Evolutionary conservation across 1,139 yeast genomes (phyloP).

Genomic region (Candida neerlandica): DNA sequence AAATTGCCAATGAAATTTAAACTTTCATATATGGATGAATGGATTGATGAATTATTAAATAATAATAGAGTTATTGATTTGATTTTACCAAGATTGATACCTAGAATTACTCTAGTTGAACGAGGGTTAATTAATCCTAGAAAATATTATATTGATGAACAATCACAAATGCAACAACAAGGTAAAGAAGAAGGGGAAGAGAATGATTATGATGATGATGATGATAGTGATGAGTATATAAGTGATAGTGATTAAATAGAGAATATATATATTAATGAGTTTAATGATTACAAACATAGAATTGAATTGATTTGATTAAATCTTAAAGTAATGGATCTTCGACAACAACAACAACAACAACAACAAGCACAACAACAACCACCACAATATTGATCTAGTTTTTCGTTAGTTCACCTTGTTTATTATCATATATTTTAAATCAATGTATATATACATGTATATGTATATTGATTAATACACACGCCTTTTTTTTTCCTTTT

Average conservation of each 20-base stretch:
- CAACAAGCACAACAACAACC: too few relatives aligned
- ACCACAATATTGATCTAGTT: too few relatives aligned
- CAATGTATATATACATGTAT: too few relatives aligned
- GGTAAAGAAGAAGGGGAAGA: constrained; percentile 12
- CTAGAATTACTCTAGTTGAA: constrained; percentile 41
- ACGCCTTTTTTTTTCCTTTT: too few relatives aligned
- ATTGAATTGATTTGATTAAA: too few relatives aligned
- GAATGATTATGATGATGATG: constrained; percentile 14
- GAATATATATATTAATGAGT: background rate
- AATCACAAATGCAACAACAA: constrained; percentile 19
- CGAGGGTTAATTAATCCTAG: constrained; percentile 42
- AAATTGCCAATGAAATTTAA: too few relatives aligned
- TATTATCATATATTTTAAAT: too few relatives aligned
- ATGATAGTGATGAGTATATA: constrained; percentile 16
- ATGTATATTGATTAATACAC: too few relatives aligned
- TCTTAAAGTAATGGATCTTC: too few relatives aligned
- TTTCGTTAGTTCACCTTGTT: too few relatives aligned
- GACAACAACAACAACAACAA: too few relatives aligned
- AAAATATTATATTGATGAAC: constrained; percentile 30
- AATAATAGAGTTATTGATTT: constrained; percentile 59
- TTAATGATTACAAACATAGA: background rate
- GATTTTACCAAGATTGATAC: constrained; percentile 57
- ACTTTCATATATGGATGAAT: constrained; percentile 58
- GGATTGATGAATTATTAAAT: constrained; percentile 54
- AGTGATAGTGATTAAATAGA: constrained; percentile 30